These are phyloP conservation scores for Ceratobasidium theobromae DNA, from an alignment of 1,284 basidiomycete genomes.

Conservation along the genomic window DNA sequence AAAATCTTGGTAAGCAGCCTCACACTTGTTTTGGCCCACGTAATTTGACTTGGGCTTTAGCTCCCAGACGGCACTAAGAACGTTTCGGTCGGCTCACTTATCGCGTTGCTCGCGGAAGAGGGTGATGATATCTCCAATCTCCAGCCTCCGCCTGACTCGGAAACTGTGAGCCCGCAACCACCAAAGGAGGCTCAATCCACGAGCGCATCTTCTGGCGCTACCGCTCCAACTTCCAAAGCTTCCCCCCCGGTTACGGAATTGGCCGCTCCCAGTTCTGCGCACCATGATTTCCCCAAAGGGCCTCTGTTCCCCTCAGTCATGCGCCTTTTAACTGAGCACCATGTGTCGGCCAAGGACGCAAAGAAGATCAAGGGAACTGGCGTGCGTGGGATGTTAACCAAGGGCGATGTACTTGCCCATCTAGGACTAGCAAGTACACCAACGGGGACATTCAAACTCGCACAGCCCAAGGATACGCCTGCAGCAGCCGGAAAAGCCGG, in stretches of 20 bases:
- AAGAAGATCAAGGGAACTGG: constrained; percentile 63
- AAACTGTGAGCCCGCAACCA: constrained; percentile 6
- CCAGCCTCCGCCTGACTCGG: constrained; percentile 55
- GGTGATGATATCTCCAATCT: constrained; percentile 92
- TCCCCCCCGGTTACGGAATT: constrained; percentile 39
- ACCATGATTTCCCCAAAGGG: constrained; percentile 52
- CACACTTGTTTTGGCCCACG: not conserved
- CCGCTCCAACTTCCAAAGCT: constrained; percentile 41
- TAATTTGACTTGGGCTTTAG: constrained; percentile 47
- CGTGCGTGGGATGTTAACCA: constrained; percentile 84
- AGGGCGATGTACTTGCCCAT: constrained; percentile 82
- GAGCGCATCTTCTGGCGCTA: constrained; percentile 37
- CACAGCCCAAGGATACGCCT: constrained; percentile 30
- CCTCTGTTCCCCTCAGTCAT: constrained; percentile 78
- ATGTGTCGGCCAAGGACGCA: constrained; percentile 47
- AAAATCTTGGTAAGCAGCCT: constrained; percentile 65
- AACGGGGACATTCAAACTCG: constrained; percentile 64
- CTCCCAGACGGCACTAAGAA: constrained; percentile 79
- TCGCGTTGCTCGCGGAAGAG: constrained; percentile 94
- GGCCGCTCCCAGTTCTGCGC: constrained; percentile 41
- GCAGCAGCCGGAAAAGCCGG: constrained; percentile 11
- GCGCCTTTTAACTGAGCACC: constrained; percentile 64
- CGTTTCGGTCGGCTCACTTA: constrained; percentile 83
- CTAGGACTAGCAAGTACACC: constrained; percentile 80
- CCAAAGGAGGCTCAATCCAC: constrained; percentile 22